phyloP scores from a whole-genome alignment of 2,329 filamentous ascomycete species.

The Botrytis elliptica region DNA sequence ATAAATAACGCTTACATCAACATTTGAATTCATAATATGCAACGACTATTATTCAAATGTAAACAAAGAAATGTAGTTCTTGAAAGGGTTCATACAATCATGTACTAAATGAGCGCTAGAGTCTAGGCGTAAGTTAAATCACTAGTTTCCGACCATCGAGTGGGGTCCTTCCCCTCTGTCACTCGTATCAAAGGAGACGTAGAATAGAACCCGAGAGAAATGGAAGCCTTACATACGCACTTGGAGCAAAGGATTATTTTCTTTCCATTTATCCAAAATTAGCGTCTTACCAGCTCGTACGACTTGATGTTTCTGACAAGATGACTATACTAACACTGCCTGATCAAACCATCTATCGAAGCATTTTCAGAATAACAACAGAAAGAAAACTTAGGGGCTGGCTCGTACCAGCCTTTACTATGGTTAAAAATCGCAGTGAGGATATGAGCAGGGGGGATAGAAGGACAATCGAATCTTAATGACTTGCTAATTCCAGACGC shows the following conservation, averaged over 20 bases:
- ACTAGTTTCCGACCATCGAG: background rate
- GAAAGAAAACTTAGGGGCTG: background rate
- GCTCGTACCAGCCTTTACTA: background rate
- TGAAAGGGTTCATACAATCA: background rate
- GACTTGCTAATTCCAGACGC: background rate
- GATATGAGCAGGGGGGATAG: background rate
- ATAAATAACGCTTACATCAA: fast-evolving
- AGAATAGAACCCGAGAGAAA: no score
- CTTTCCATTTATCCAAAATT: background rate
- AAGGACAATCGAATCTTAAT: background rate
- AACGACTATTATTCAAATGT: fast-evolving
- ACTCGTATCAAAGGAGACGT: fast-evolving
- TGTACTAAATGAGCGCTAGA: background rate
- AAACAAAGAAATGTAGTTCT: background rate
- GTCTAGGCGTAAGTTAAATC: background rate
- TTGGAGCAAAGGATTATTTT: background rate
- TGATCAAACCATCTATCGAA: background rate
- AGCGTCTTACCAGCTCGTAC: background rate
- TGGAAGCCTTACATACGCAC: background rate
- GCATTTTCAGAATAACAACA: background rate
- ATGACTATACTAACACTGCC: background rate
- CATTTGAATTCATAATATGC: background rate
- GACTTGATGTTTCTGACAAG: background rate
- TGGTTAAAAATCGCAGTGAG: background rate
- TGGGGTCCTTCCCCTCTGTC: no score